phyloP scores from a whole-genome alignment of 2,329 filamentous ascomycete species.

The Trichoderma citrinoviride region DNA sequence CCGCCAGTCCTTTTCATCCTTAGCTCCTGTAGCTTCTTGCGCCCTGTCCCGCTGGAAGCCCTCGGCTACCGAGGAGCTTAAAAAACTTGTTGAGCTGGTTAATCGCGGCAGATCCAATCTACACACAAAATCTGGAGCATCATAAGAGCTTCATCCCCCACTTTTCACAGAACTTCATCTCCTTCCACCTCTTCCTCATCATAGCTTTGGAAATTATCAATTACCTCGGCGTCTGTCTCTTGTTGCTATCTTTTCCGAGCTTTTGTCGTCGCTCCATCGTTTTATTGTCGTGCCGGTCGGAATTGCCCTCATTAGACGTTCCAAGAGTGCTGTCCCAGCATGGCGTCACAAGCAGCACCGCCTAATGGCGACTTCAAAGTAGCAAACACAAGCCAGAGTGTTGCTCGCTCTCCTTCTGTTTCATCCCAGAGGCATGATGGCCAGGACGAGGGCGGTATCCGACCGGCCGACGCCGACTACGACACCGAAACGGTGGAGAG shows the following conservation, averaged over 20 bases:
- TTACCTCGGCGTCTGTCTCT: neutral
- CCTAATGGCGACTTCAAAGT: constrained; percentile 18
- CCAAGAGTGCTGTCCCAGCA: neutral
- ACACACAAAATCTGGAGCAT: neutral
- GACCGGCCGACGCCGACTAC: constrained; percentile 44
- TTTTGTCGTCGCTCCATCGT: neutral
- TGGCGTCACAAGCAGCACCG: constrained; percentile 15
- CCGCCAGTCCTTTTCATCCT: neutral
- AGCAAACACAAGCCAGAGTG: neutral
- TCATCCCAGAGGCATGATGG: neutral
- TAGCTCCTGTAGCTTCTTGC: neutral
- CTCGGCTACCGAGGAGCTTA: constrained; percentile 8
- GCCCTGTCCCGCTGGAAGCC: neutral
- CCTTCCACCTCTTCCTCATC: neutral
- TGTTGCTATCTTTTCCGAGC: neutral
- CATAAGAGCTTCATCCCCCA: constrained; percentile 7
- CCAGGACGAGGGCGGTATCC: constrained; percentile 34
- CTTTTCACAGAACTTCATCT: neutral
- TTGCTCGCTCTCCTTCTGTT: neutral
- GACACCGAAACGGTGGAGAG: constrained; percentile 51
- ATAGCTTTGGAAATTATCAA: neutral
- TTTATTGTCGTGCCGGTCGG: constrained; percentile 20
- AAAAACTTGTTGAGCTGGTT: constrained; percentile 5
- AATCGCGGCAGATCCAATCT: constrained; percentile 4
- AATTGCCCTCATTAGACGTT: constrained; percentile 4